Conservation (phyloP, 2,329 filamentous ascomycete species). For the Thielaviopsis ethacetica region DNA sequence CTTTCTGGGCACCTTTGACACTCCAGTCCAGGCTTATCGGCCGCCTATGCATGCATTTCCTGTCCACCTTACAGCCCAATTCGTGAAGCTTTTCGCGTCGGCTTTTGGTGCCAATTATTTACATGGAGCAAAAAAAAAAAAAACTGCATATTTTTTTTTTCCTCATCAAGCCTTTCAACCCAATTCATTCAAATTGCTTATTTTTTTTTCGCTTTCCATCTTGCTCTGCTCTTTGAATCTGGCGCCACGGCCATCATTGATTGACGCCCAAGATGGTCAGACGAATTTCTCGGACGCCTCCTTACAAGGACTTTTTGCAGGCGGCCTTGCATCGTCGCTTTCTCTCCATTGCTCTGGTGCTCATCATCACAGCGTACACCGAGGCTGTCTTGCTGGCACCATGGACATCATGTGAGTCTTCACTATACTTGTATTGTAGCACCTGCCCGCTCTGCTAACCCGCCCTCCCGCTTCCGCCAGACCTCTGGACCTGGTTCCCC, state of each 20-base stretch:
- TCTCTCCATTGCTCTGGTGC: slow-evolving; percentile 54
- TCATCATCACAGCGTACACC: slow-evolving; percentile 55
- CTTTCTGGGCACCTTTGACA: background rate
- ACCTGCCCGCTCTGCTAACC: background rate
- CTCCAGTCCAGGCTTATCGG: slow-evolving; percentile 2
- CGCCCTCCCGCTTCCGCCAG: too few relatives aligned
- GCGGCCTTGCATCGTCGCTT: slow-evolving; percentile 79
- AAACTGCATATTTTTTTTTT: background rate
- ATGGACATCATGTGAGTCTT: slow-evolving; percentile 51
- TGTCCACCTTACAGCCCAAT: background rate
- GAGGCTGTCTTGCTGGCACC: slow-evolving; percentile 54
- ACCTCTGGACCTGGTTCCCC: slow-evolving; percentile 77
- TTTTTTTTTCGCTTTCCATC: background rate
- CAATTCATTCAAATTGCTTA: background rate
- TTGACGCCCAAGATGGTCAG: slow-evolving; percentile 1
- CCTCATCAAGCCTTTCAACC: background rate
- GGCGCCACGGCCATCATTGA: background rate
- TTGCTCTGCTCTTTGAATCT: background rate
- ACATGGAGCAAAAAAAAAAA: background rate
- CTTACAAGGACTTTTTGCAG: slow-evolving; percentile 81
- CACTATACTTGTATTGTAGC: too few relatives aligned
- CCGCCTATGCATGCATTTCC: slow-evolving; percentile 4
- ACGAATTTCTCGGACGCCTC: slow-evolving; percentile 28
- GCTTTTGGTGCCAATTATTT: slow-evolving; percentile 6
- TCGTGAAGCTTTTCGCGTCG: slow-evolving; percentile 10